Evolutionary conservation across 495 filamentous ascomycete genomes (phyloP).

Genomic region (Stereocaulon alpinum): DNA sequence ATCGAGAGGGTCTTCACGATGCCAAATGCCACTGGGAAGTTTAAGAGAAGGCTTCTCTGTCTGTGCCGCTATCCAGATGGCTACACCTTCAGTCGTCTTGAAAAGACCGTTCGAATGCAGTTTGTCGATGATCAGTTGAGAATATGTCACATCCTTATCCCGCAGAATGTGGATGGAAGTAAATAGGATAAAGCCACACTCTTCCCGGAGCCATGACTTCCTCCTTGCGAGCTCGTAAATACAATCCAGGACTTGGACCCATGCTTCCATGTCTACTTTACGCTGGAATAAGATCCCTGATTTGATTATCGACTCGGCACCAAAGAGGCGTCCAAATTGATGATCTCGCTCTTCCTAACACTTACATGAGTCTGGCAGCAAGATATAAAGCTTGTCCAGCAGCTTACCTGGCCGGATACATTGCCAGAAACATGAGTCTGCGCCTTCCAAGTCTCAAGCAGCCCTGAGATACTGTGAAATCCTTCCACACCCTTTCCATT

Average conservation of each 20-base stretch:
- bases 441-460: conserved; percentile 55
- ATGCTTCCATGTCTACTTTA: conserved; percentile 37
- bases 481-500: conserved; percentile 21
- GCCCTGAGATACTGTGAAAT: conserved; percentile 36
- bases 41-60: conserved; percentile 52
- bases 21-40: conserved; percentile 64
- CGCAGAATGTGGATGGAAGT: conserved; percentile 37
- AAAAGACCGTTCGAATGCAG: conserved; percentile 53
- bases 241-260: conserved; percentile 47
- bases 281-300: conserved; percentile 58
- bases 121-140: conserved; percentile 50
- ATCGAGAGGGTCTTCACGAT: conserved; percentile 57
- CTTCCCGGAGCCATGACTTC: conserved; percentile 82
- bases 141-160: conserved; percentile 34
- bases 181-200: conserved; percentile 66
- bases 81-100: conserved; percentile 75
- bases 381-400: too few relatives aligned
- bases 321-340: conserved; percentile 76
- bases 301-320: conserved; percentile 72
- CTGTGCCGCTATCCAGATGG: conserved; percentile 67
- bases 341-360: conserved; percentile 74
- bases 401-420: conserved; percentile 49
- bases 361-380: not conserved
- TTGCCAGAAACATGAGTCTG: conserved; percentile 56
- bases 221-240: conserved; percentile 46